These are phyloP conservation scores for Chionographis japonica DNA, from an alignment of 106 monocot species.

Conservation along the genomic window DNA sequence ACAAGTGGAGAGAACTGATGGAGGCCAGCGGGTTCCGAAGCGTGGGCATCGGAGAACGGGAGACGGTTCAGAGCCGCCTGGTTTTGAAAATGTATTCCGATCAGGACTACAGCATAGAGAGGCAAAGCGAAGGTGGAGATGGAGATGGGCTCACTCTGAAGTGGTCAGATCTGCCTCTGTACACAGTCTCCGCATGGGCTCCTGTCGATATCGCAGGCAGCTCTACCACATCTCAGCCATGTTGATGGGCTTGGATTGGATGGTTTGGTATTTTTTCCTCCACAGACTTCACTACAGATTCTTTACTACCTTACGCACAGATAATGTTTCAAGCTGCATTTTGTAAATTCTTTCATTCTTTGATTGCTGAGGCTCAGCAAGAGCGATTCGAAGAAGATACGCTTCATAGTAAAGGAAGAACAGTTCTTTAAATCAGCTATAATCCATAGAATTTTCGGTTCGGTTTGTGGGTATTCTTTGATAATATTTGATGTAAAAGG, in stretches of 20 bases:
- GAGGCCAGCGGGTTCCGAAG: conserved; percentile 42
- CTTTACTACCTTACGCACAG: conserved; percentile 8
- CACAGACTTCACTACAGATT: neutral
- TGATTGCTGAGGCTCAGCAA: conserved; percentile 7
- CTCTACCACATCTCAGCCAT: conserved; percentile 25
- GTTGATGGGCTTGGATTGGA: neutral
- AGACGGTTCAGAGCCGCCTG: conserved; percentile 52
- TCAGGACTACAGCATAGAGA: conserved; percentile 41
- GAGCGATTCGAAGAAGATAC: neutral
- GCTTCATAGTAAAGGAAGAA: too few species aligned
- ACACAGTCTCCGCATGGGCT: conserved; percentile 80
- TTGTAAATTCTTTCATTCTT: conserved; percentile 5
- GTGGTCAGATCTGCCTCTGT: conserved; percentile 67
- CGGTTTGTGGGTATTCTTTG: too few species aligned
- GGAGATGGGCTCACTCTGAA: conserved; percentile 52
- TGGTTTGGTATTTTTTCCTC: too few species aligned
- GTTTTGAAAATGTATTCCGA: conserved; percentile 61
- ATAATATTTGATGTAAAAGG: too few species aligned
- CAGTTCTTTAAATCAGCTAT: too few species aligned
- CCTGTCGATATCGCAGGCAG: conserved; percentile 28
- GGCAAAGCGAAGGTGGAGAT: conserved; percentile 29
- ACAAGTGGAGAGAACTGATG: conserved; percentile 52
- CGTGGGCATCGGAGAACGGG: conserved; percentile 38
- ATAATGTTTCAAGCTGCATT: neutral
- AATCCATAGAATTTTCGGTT: too few species aligned